Conservation (phyloP, 768 basidiomycete genomes). For the Suillus brevipes region DNA sequence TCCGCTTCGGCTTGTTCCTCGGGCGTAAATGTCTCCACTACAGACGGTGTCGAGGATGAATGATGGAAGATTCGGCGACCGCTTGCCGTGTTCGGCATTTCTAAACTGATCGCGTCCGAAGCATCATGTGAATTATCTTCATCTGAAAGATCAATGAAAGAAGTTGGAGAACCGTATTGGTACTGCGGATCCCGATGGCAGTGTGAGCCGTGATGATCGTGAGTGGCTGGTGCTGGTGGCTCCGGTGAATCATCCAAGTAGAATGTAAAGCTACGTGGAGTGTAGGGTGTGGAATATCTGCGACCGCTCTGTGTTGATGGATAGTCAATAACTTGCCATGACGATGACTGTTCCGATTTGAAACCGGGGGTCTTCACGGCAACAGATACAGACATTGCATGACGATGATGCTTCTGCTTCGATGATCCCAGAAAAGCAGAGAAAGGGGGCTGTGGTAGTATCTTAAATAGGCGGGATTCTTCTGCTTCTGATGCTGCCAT, state of each 20-base stretch:
- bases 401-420: slow-evolving; percentile 32
- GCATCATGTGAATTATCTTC: slow-evolving; percentile 43
- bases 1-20: slow-evolving; percentile 62
- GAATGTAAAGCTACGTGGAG: slow-evolving; percentile 44
- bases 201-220: slow-evolving; percentile 8
- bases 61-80: slow-evolving; percentile 25
- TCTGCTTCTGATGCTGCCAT: slow-evolving; percentile 26
- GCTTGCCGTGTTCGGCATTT: slow-evolving; percentile 30
- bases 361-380: slow-evolving; percentile 20
- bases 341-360: slow-evolving; percentile 26
- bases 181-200: slow-evolving; percentile 15
- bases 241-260: slow-evolving; percentile 17
- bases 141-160: slow-evolving; percentile 69
- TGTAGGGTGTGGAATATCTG: slow-evolving; percentile 57
- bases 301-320: slow-evolving; percentile 35
- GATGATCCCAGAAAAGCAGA: slow-evolving; percentile 24
- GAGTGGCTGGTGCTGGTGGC: neutral
- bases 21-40: slow-evolving; percentile 49
- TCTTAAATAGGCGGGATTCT: slow-evolving; percentile 26
- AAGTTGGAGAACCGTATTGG: slow-evolving; percentile 36
- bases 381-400: slow-evolving; percentile 32
- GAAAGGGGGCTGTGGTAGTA: slow-evolving; percentile 25
- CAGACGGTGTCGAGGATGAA: slow-evolving; percentile 45
- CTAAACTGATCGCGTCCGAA: slow-evolving; percentile 31
- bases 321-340: slow-evolving; percentile 38